Conservation (phyloP, 345 rosid genomes). For the Dipteronia dyeriana region DNA sequence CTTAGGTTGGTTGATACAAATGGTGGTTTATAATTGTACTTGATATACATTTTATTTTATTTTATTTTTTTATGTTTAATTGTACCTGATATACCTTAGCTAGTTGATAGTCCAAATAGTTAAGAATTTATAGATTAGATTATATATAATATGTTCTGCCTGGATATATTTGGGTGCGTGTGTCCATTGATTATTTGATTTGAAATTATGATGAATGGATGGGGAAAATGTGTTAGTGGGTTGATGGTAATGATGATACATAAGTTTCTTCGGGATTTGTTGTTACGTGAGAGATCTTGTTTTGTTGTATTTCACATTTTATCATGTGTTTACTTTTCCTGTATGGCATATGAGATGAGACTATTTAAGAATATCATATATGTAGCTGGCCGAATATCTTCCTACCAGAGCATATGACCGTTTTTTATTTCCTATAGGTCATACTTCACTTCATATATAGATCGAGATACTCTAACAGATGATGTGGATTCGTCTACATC, state of each 20-base stretch:
- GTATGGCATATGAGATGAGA: not conserved
- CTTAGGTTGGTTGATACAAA: not conserved
- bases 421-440: slow-evolving; percentile 33
- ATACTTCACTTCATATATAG: slow-evolving; percentile 57
- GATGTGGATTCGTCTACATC: slow-evolving; percentile 43
- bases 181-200: not conserved
- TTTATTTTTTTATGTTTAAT: not conserved
- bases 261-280: not conserved
- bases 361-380: not conserved
- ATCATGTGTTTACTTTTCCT: not conserved
- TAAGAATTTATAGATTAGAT: not conserved
- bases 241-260: not conserved
- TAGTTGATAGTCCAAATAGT: not conserved
- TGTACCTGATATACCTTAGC: not conserved
- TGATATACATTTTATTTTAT: not conserved
- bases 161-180: not conserved
- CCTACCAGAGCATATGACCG: slow-evolving; percentile 30
- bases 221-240: not conserved
- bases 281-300: not conserved
- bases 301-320: not conserved
- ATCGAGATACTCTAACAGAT: slow-evolving; percentile 49
- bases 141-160: not conserved
- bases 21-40: not conserved
- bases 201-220: not conserved
- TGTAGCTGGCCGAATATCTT: not conserved